A percentile compares a stretch with the other conserved stretches of the same genome.
These are phyloP conservation scores for Plasmodium cynomolgi DNA, from an alignment of 169 alveolate species.

Conservation along the genomic window DNA sequence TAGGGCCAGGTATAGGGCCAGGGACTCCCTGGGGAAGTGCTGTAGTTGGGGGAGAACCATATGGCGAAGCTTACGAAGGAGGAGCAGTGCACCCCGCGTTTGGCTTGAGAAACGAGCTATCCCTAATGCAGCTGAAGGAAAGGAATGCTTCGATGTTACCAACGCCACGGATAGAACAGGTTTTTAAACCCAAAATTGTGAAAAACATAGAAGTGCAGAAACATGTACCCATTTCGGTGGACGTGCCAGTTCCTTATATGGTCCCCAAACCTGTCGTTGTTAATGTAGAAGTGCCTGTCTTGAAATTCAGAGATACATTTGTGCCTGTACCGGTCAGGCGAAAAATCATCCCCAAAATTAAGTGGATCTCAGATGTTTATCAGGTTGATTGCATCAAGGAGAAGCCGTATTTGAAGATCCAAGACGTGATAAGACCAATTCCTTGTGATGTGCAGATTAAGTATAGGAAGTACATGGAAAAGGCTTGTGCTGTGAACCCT, in stretches of 20 bases:
- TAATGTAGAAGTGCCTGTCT: slow-evolving; percentile 89
- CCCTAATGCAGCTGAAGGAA: slow-evolving; percentile 18
- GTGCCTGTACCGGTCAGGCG: slow-evolving; percentile 90
- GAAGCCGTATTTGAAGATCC: slow-evolving; percentile 86
- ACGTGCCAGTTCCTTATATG: slow-evolving; percentile 90
- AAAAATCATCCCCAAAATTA: slow-evolving; percentile 87
- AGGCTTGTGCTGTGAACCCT: slow-evolving; percentile 87
- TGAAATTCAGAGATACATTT: slow-evolving; percentile 88
- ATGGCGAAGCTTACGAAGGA: slow-evolving; percentile 35
- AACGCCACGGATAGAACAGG: slow-evolving; percentile 79
- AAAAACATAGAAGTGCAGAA: slow-evolving; percentile 83
- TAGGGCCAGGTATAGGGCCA: too few relatives aligned
- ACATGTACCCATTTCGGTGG: slow-evolving; percentile 88
- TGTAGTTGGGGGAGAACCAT: slow-evolving; percentile 30
- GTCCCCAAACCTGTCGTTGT: slow-evolving; percentile 90
- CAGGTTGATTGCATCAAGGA: slow-evolving; percentile 90
- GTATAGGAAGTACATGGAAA: slow-evolving; percentile 84
- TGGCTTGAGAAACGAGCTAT: slow-evolving; percentile 5
- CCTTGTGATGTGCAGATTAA: slow-evolving; percentile 89
- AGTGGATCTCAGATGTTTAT: slow-evolving; percentile 88
- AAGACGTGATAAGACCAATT: slow-evolving; percentile 87
- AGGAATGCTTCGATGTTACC: slow-evolving; percentile 9
- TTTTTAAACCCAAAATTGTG: slow-evolving; percentile 84
- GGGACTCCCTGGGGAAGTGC: background rate
- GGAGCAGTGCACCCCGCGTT: slow-evolving; percentile 44